Conservation (phyloP, 345 rosid genomes). For the Odontarrhena argentea region DNA sequence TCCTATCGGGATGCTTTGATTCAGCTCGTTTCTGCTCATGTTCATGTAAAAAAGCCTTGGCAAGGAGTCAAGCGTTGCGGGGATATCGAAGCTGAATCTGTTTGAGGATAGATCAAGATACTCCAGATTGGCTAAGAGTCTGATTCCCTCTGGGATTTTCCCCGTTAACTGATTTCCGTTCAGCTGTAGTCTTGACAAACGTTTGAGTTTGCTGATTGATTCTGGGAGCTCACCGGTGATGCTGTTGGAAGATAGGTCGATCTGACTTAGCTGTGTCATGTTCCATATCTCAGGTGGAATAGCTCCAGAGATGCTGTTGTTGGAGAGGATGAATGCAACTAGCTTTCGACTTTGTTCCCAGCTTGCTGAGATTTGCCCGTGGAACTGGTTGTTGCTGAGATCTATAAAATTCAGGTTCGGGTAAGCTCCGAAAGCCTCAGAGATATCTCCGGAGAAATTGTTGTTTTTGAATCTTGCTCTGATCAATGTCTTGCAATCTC, state of each 20-base stretch:
- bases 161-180: constrained; percentile 40
- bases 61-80: constrained; percentile 27
- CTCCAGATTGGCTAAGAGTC: constrained; percentile 29
- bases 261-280: constrained; percentile 27
- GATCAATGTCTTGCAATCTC: constrained; percentile 44
- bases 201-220: constrained; percentile 23
- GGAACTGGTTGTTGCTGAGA: constrained; percentile 45
- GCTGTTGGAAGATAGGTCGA: constrained; percentile 41
- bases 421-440: constrained; percentile 43
- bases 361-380: constrained; percentile 44
- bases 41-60: constrained; percentile 38
- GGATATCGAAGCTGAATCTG: constrained; percentile 32
- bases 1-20: constrained; percentile 37
- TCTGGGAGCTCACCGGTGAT: constrained; percentile 39
- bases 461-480: constrained; percentile 47
- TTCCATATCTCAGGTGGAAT: constrained; percentile 50
- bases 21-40: constrained; percentile 41
- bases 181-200: constrained; percentile 21
- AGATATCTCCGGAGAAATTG: constrained; percentile 44
- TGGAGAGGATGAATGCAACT: constrained; percentile 32
- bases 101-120: constrained; percentile 47
- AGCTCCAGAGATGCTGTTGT: constrained; percentile 42
- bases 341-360: constrained; percentile 46
- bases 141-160: constrained; percentile 37
- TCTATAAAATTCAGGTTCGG: constrained; percentile 45